phyloP scores from a whole-genome alignment of 805 yeast genomes.

The Candida insectalens region DNA sequence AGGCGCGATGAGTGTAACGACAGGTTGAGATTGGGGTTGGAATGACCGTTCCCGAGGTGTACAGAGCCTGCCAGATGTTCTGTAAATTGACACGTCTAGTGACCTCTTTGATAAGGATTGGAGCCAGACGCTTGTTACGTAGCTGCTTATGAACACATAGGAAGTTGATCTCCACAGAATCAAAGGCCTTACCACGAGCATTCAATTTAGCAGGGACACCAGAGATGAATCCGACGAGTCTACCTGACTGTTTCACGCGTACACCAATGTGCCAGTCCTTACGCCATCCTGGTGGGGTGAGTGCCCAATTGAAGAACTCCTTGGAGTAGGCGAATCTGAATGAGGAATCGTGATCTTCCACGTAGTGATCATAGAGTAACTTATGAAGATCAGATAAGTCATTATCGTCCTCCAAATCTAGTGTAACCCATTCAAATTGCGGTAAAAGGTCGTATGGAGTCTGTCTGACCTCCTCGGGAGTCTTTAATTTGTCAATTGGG shows the following conservation, averaged over 20 bases:
- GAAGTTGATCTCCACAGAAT: constrained; percentile 85
- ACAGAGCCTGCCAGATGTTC: constrained; percentile 91
- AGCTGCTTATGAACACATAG: constrained; percentile 90
- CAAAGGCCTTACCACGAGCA: constrained; percentile 38
- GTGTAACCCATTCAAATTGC: constrained; percentile 84
- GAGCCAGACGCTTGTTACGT: constrained; percentile 89
- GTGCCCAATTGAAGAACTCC: constrained; percentile 84
- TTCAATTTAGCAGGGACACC: constrained; percentile 73
- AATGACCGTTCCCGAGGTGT: constrained; percentile 83
- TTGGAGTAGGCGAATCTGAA: constrained; percentile 85
- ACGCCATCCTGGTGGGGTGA: constrained; percentile 88
- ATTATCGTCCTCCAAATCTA: constrained; percentile 46
- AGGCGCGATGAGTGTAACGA: constrained; percentile 87
- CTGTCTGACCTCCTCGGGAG: constrained; percentile 62
- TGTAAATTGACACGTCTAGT: constrained; percentile 82
- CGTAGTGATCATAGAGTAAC: constrained; percentile 80
- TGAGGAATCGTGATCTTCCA: constrained; percentile 87
- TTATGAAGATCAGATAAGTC: constrained; percentile 73
- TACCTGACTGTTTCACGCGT: constrained; percentile 64
- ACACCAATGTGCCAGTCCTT: constrained; percentile 92
- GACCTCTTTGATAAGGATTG: constrained; percentile 86
- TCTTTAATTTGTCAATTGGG: constrained; percentile 63
- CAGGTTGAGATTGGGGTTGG: constrained; percentile 90
- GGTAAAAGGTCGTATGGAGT: constrained; percentile 60
- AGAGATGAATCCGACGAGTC: constrained; percentile 84